Conservation (phyloP, 2,329 filamentous ascomycete genomes). For the Didymosphaeria variabile region DNA sequence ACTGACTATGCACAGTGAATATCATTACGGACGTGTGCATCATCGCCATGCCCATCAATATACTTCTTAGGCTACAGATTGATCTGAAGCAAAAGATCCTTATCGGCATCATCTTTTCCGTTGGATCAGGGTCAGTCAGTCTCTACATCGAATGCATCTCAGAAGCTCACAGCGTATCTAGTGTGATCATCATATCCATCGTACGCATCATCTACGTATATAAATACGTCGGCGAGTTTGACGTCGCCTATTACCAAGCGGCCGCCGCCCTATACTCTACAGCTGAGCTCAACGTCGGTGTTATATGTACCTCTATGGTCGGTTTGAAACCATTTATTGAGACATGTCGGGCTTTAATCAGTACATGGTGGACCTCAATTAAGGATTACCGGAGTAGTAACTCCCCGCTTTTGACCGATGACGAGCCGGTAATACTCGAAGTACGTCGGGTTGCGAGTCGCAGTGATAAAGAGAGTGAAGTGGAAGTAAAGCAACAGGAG, state of each 20-base stretch:
- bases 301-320: slow-evolving; percentile 29
- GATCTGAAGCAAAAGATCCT: slow-evolving; percentile 43
- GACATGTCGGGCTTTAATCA: background rate
- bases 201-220: slow-evolving; percentile 34
- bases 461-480: background rate
- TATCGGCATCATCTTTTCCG: slow-evolving; percentile 38
- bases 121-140: slow-evolving; percentile 33
- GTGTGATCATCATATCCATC: slow-evolving; percentile 29
- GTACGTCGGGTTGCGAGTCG: background rate
- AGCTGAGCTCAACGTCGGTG: slow-evolving; percentile 29
- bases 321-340: slow-evolving; percentile 30
- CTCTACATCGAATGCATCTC: background rate
- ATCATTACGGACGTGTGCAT: slow-evolving; percentile 48
- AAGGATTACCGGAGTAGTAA: background rate
- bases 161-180: slow-evolving; percentile 3
- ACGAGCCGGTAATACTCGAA: background rate
- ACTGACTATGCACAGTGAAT: slow-evolving; percentile 29
- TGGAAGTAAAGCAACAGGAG: background rate
- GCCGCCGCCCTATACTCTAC: slow-evolving; percentile 29
- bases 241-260: slow-evolving; percentile 30
- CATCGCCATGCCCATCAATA: slow-evolving; percentile 38
- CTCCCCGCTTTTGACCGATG: background rate
- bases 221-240: slow-evolving; percentile 26
- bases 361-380: background rate
- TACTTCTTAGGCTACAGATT: slow-evolving; percentile 26